Evolutionary conservation across 2,329 filamentous ascomycete genomes (phyloP), one percentile per base, ranked within the genome.

Genomic region (Epichloe typhina): DNA sequence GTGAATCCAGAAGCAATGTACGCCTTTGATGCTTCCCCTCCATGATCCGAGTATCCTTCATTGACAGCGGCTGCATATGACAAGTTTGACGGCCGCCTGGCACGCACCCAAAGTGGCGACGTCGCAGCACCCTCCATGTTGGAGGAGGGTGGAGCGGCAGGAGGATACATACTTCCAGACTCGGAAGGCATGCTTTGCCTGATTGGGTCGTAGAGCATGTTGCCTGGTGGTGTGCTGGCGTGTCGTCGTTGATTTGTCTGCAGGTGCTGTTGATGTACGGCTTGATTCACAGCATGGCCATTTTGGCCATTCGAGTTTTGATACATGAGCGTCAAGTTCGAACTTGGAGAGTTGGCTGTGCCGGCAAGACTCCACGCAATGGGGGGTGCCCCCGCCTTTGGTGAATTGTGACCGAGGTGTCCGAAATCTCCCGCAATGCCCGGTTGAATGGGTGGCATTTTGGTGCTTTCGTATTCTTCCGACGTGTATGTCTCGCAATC

Each of bases 341-440:
- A 88, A 55, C 82, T 89, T 1, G 87, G 84, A 3, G 87, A 93
- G 60, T 94, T 88, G 50, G 87, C 89, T 1, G 84, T 91, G 13
- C 88, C 88, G 0, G 88, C 88, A n/a, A 95, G 69, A 7, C 87
- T 89, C 84, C 86, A 94, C 1, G 87, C 88, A 52, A 94, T 87
- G 0, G 71, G 72, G 8, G 71, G 69, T 7, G 37, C 50, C 1
- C 65, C 62, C 4, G 58, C 50, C 47, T 72, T 74, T 1, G 77
- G 77, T 0, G 76, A 77, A 0, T 71, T 61, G 1, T 72, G 68
- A 0, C 71, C 61, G 1, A 72, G 67, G 35, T 45, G 47, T 17
- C 69, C 67, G 21, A 79, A 70, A 4, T 69, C 68, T 19, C 63
- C 65, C 5, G 71, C 63, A 5, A 66, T 51, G 35, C 58, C 53